Evolutionary conservation across 805 yeast species (phyloP), one percentile per base, ranked within the genome.

Genomic region (Yarrowia sp.): DNA sequence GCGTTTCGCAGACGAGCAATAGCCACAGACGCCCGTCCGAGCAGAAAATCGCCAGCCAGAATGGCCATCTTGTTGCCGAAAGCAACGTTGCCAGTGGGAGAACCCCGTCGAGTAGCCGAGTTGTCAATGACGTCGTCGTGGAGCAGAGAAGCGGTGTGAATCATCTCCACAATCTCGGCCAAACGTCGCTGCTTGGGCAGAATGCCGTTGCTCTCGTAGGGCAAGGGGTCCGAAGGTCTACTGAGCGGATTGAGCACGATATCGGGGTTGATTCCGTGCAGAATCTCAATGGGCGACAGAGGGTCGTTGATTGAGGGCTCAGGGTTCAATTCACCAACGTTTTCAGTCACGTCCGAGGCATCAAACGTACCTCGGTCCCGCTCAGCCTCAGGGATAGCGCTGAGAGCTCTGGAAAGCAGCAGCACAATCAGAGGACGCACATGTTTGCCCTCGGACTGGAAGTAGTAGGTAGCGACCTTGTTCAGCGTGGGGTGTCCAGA

Each of bases 91-190:
- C 98, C 98, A 72, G 91, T 86, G 26, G 96, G 96, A 75, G 91
- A 85, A 53, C 97, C 97, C 72, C 99, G 84, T 77, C 99, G 84
- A 42, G 94, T 85, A 75, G 91, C 98, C 56, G 88, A 83, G 75
- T 85, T 82, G 79, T 95, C 99, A 74, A 95, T 94, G 70, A 95
- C 99, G 78, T 95, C 99, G 79, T 95, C 99, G 78, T 95, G 99
- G 68, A 95, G 83, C 72, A 95, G 81, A 12, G 97, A 90, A 3
- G 99, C 98, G 0, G 98, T 95, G 78, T 95, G 99, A 72, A 95
- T 95, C 97, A 95, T 91, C 79, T 95, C 99, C 10, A 94, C 97
- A 74, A 95, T 94, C 80, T 95, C 99, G 0, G 99, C 98, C 68
- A 95, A 83, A 70, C 99, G 84, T 72, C 98, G 84, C 80, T 95